Conservation (phyloP, 1,139 yeast species). For the Candida glucosophila region DNA sequence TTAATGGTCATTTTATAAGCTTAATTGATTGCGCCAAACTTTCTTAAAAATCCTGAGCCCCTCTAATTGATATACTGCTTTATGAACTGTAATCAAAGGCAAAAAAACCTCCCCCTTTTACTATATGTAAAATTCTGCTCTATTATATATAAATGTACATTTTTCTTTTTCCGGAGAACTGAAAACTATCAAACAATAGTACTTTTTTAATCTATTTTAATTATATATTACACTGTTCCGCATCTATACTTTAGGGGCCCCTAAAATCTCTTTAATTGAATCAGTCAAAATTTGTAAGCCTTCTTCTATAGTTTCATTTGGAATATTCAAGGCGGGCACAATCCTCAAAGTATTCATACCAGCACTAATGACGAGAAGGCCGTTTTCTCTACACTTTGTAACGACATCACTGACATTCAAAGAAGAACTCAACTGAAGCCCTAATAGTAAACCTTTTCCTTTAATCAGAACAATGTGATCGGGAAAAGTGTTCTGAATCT, state of each 20-base stretch:
- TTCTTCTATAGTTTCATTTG: conserved; percentile 53
- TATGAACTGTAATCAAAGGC: too few relatives aligned
- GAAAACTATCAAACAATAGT: too few relatives aligned
- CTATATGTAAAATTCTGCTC: too few relatives aligned
- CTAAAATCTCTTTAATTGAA: conserved; percentile 10
- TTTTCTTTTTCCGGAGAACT: too few relatives aligned
- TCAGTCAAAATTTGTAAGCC: conserved; percentile 60
- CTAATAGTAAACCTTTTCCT: conserved; percentile 83
- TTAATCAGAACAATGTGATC: conserved; percentile 57
- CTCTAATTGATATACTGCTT: too few relatives aligned
- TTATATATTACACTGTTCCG: too few relatives aligned
- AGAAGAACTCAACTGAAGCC: conserved; percentile 56
- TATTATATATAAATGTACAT: too few relatives aligned
- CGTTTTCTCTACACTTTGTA: conserved; percentile 63
- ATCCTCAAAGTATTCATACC: conserved; percentile 85
- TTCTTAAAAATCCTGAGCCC: too few relatives aligned
- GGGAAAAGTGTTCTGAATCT: conserved; percentile 49
- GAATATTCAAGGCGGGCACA: conserved; percentile 87
- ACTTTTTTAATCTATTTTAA: too few relatives aligned
- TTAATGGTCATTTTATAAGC: conserved; percentile 34
- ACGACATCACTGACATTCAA: conserved; percentile 62
- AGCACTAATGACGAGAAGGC: conserved; percentile 78
- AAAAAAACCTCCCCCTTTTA: too few relatives aligned
- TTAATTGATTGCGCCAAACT: too few relatives aligned
- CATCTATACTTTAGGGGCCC: too few relatives aligned